Evolutionary conservation across 2,329 filamentous ascomycete species (phyloP).

Genomic region (Fusarium denticulatum): DNA sequence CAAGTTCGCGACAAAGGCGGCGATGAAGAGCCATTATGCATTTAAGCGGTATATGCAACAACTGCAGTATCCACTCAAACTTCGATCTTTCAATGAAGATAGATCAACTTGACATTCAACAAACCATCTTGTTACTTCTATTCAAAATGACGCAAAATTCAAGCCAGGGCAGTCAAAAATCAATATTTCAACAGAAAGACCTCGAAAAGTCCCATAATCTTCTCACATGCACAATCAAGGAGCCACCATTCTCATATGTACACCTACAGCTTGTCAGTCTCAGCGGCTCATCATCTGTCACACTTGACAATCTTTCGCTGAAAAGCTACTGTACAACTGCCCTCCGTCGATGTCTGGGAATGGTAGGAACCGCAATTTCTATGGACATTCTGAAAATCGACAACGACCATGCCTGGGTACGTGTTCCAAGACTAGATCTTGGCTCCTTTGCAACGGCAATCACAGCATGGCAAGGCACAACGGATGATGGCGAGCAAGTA

Average conservation of each 20-base stretch:
- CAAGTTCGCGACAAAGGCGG: conserved; percentile 21
- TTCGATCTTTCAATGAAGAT: conserved; percentile 15
- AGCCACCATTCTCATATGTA: conserved; percentile 65
- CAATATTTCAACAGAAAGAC: conserved; percentile 45
- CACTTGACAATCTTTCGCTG: conserved; percentile 70
- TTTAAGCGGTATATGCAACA: conserved; percentile 33
- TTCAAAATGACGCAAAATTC: conserved; percentile 38
- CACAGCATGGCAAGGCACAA: conserved; percentile 69
- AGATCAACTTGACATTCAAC: background rate
- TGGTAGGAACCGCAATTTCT: conserved; percentile 72
- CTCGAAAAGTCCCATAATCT: conserved; percentile 59
- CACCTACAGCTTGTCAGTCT: conserved; percentile 60
- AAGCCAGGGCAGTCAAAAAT: conserved; percentile 34
- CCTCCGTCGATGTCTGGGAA: conserved; percentile 74
- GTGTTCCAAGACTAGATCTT: conserved; percentile 70
- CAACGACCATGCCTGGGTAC: conserved; percentile 68
- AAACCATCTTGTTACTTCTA: background rate
- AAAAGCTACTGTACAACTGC: conserved; percentile 71
- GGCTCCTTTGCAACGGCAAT: conserved; percentile 70
- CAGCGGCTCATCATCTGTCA: conserved; percentile 24
- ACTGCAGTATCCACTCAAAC: conserved; percentile 12
- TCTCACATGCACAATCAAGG: conserved; percentile 60
- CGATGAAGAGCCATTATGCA: conserved; percentile 29
- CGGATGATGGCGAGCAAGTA: conserved; percentile 55
- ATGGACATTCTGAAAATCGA: conserved; percentile 75